Percentiles rank a stretch among this genome's conserved stretches.
These are phyloP conservation scores for Aspergillus quadricinctus DNA, from an alignment of 2,329 filamentous ascomycete genomes.

Conservation along the genomic window DNA sequence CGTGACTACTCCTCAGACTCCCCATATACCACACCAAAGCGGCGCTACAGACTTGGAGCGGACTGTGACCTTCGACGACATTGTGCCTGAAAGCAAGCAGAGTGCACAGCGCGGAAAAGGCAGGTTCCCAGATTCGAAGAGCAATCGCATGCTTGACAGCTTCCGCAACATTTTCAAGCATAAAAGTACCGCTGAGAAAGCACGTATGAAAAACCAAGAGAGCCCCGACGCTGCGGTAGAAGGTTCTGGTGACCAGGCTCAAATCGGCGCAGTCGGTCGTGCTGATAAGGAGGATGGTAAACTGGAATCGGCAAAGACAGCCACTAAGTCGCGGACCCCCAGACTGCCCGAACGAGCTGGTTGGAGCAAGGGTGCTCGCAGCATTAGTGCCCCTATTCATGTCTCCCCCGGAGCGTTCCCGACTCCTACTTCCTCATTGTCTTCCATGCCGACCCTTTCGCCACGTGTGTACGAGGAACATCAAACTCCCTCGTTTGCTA, in stretches of 20 bases:
- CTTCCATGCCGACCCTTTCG: neutral
- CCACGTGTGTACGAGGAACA: neutral
- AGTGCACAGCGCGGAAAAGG: neutral
- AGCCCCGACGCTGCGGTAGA: neutral
- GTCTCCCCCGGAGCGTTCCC: neutral
- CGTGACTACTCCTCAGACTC: neutral
- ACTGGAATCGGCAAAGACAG: slow-evolving; percentile 3
- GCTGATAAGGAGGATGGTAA: neutral
- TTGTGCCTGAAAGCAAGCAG: slow-evolving; percentile 1
- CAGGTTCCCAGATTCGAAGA: slow-evolving; percentile 9
- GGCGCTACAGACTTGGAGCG: neutral
- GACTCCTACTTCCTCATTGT: slow-evolving; percentile 1
- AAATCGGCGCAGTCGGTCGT: neutral
- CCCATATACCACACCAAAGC: neutral
- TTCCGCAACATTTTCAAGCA: slow-evolving; percentile 19
- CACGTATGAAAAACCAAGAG: slow-evolving; percentile 3
- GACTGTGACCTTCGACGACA: slow-evolving; percentile 8
- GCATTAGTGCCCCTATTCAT: slow-evolving; percentile 3
- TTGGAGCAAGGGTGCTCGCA: slow-evolving; percentile 11
- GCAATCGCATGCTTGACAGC: slow-evolving; percentile 12
- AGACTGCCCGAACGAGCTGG: slow-evolving; percentile 6
- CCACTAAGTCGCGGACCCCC: slow-evolving; percentile 2
- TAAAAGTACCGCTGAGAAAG: slow-evolving; percentile 7
- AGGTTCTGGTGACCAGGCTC: slow-evolving; percentile 1
- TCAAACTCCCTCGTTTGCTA: slow-evolving; percentile 13